Base-by-base conservation (phyloP, 192 early-diverging fungal genomes). In the Entomortierella lignicola region DNA sequence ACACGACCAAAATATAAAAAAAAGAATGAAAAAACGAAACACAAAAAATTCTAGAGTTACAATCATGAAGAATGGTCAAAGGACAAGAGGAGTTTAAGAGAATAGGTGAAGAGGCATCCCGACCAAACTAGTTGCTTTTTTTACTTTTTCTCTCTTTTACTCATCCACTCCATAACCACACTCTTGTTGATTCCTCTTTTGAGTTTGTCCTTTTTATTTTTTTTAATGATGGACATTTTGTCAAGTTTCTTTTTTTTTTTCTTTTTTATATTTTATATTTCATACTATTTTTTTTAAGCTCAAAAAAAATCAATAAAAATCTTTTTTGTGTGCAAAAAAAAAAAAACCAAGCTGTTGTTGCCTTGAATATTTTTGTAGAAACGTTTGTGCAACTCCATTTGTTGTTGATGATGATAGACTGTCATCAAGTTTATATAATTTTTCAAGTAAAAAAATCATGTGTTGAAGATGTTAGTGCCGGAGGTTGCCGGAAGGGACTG, bases 111-210 rank as follows among this genome's bases (percentile, higher is more conserved):
- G 62, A 60, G 57, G 71, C 71, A 73, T 73, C 71, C 71, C 71
- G 71, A 73, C 71, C 71, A 73, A 73, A 71, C 71, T 73, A 64
- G 71, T 73, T 73, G 63, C 59, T 55, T 60, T 44, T 60, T 26
- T 65, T 32, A 15, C 32, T 71, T 30, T 60, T 31, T 30, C 52
- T 65, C 50, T 56, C 34, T 10, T 52, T 34, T 44, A 2, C 17
- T 15, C 31, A n/a, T 27, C 31, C 31, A 15, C 15, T 37, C 34
- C 34, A 10, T 37, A 37, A 30, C 25, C 12, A 37, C 17, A 23
- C 20, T 12, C 48, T 13, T 51, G 13, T 37, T 54, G 23, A 54
- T 54, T 54, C 34, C 26, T 71, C 31, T 56, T 61, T 20, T 47
- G 31, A 23, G 29, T 60, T 43, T 60, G 27, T 61, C 29, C 6